phyloP scores from a whole-genome alignment of 495 filamentous ascomycete species.

The Rhypophila decipiens region DNA sequence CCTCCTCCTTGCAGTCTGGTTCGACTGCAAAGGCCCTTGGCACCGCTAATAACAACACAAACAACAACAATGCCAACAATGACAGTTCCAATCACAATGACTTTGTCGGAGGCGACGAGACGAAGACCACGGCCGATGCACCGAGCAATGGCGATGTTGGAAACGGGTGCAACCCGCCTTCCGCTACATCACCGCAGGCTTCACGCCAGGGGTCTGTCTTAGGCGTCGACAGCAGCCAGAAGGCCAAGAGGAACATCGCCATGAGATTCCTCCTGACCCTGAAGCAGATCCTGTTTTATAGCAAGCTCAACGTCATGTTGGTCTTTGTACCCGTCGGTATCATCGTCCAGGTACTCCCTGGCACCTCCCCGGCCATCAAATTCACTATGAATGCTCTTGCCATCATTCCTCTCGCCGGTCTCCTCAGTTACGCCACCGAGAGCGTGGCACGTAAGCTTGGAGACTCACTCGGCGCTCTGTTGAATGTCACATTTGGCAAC shows the following conservation, averaged over 20 bases:
- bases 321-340: constrained; percentile 80
- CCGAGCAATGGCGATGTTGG: neutral
- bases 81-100: constrained; percentile 9
- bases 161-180: constrained; percentile 17
- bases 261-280: constrained; percentile 43
- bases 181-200: constrained; percentile 47
- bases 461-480: constrained; percentile 72
- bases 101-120: neutral
- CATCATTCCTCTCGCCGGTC: constrained; percentile 74
- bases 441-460: constrained; percentile 71
- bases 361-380: constrained; percentile 30
- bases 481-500: constrained; percentile 87
- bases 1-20: neutral
- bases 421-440: constrained; percentile 76
- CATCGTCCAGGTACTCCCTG: constrained; percentile 46
- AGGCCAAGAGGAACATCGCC: constrained; percentile 36
- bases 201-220: constrained; percentile 53
- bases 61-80: neutral
- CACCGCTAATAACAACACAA: constrained; percentile 12
- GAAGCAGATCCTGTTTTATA: constrained; percentile 54
- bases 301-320: constrained; percentile 73
- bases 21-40: neutral
- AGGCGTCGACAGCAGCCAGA: constrained; percentile 19
- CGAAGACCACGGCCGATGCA: neutral
- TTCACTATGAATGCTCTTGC: constrained; percentile 82